Base-by-base conservation (phyloP, 1,284 basidiomycete species). In the Moesziomyces globuligerus region DNA sequence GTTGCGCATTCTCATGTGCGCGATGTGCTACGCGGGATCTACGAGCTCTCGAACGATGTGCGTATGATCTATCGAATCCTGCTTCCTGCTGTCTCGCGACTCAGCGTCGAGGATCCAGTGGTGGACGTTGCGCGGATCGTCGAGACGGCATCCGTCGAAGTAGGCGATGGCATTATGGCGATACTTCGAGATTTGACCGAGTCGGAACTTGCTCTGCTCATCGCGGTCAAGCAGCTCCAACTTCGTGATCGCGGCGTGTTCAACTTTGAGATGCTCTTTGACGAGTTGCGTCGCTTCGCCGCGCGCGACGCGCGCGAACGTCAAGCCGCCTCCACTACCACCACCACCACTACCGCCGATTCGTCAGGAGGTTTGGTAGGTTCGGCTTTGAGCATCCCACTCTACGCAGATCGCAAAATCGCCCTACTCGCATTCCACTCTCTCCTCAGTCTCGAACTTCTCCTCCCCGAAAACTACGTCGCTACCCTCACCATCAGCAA, bases 181-280 rank as follows among this genome's bases (percentile, higher is more conserved):
- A 34, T 59, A 17, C 67, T 73, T 7, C 51, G 46, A 39, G 71
- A 74, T 26, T 54, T 81, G 25, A 72, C 74, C 44, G 61, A 73
- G 23, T 64, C 74, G 0, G 77, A 81, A 38, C 56, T 80, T n/a
- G 71, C 76, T 1, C 55, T 81, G 0, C 67, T 81, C 9, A 70
- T 81, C 29, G 53, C 80, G 1, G 61, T 80, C 36, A 78, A 76
- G 42, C 80, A 81, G n/a, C 51, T 81, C 0, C 71, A 74, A 43
- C 60, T 66, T 3, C 65, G 71, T 17, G 77, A 76, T 38, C 64
- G 72, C 10, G 37, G 44, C n/a, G 57, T 74, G n/a, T 81, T 81
- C 57, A 81, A 79, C 50, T 81, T 81, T 47, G 80, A 80, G 54
- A 79, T 81, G 77, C 69, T 65, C 28, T 76, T 75, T 32, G 67